Base-by-base conservation (phyloP, 176 grass and related monocot genomes). In the Carex littledalei region DNA sequence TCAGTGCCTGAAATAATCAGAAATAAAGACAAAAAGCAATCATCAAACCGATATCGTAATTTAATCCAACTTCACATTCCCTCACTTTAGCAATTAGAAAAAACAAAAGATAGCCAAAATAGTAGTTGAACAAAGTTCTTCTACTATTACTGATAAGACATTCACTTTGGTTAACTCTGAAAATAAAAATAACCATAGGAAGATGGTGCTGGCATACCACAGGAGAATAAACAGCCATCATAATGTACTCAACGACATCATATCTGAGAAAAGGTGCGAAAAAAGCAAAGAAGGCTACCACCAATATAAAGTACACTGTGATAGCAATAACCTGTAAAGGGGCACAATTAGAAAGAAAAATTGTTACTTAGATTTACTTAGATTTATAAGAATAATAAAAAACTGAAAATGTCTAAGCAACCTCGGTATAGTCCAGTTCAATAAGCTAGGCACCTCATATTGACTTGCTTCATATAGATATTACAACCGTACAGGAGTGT, bases 201-300 rank as follows among this genome's bases (percentile, higher is more conserved):
- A 41, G 13, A 67, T 79, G 64, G 45, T 52, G 68, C 4, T 82
- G 59, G 61, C 95, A 85, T 99, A 99, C 97, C 86, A 99, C 84
- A 67, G 97, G 97, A 82, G 91, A 90, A 89, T 99, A 99, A 88
- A 99, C 78, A 15, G 87, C 97, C 17, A 90, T 77, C 2, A 81
- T 88, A 24, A 90, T 85, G 88, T 99, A 99, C 80, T 94, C 90
- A 31, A 95, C 15, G 43, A 96, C 62, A 70, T 80, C 81, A 17
- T 78, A 94, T 55, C 97, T 90, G 39, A 99, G 86, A 90, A 99
- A 99, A 34, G 97, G 97, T 53, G 91, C 97, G 82, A 99, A 99
- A 86, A 99, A 99, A 16, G 91, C 97, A 88, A 96, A 99, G 87
- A 99, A 99, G 2, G 97, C 91, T 63, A 99, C 90, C 84, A 99